phyloP scores from a whole-genome alignment of 176 grass and related monocot genomes.

The Rhipidocladum racemiflorum region DNA sequence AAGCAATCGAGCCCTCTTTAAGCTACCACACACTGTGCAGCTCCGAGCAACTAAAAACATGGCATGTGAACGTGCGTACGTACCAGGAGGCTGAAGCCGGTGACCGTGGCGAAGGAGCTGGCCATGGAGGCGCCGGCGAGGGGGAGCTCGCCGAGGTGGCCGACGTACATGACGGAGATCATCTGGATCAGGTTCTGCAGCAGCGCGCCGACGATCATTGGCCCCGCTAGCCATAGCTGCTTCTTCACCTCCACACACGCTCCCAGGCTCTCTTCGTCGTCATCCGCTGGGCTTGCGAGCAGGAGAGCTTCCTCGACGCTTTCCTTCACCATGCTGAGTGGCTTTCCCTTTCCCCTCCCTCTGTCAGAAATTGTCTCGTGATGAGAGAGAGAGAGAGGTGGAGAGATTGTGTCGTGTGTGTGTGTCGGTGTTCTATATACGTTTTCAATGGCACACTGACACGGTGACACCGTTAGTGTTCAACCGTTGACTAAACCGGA shows the following conservation, averaged over 20 bases:
- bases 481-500: no score
- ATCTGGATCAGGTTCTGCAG: constrained; percentile 27
- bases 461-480: no score
- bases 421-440: no score
- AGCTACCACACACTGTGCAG: no score
- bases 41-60: background rate
- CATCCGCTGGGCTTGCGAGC: background rate
- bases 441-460: no score
- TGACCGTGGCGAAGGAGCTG: constrained; percentile 18
- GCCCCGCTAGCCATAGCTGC: constrained; percentile 37
- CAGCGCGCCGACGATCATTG: constrained; percentile 18
- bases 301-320: background rate
- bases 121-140: constrained; percentile 33
- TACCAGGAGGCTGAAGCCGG: constrained; percentile 28
- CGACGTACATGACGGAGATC: constrained; percentile 33
- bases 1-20: background rate
- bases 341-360: background rate
- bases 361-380: no score
- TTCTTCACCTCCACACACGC: constrained; percentile 19
- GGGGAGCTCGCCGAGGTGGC: constrained; percentile 37
- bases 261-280: background rate
- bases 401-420: no score
- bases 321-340: constrained; percentile 4
- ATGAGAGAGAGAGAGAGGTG: background rate
- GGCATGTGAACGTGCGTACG: background rate